Evolutionary conservation across 768 basidiomycete genomes (phyloP), one percentile per base, ranked within the genome.

Genomic region (Fomitopsis serialis): DNA sequence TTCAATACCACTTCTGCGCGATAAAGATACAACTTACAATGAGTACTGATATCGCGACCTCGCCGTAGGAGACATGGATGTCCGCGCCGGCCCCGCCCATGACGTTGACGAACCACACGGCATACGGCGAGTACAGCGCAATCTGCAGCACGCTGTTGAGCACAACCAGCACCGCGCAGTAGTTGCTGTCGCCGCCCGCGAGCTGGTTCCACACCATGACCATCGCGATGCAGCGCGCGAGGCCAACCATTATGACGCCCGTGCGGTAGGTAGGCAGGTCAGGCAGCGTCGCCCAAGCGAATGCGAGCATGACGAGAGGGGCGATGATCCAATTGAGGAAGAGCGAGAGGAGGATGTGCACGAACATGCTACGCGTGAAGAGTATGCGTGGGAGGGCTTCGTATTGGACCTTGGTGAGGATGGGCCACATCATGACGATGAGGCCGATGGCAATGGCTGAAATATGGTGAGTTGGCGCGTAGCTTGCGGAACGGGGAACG

Each of bases 351-450:
- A 68, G 69, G 55, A 92, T 72, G 60, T 93, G 90, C 17, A 75
- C 67, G 84, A 85, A 90, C 8, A 92, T 51, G 19, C 63, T 59
- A 21, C 64, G 66, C 1, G 81, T 76, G 1, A 69, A 64, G 57
- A 91, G 78, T 25, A 89, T 66, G 10, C 63, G 54, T 0, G 84
- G 84, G 1, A 93, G 75, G 1, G 70, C 64, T 65, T 92, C 91
- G 65, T 89, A 92, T 62, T 85, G 85, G 10, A 91, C 84, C 69
- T 84, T 85, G 43, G 83, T 81, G 50, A 86, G 77, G 35, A 85
- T 78, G 1, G 89, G 91, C 87, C 88, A 91, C 87, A 92, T 92
- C 82, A 93, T 93, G 48, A 92, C 72, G 17, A 92, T 79, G 35
- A 93, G 78, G 1, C 90, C 92, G 40, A 92, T 74, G 15, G 85